Base-by-base conservation (phyloP, 768 basidiomycete species). In the Amylocystis lapponica region DNA sequence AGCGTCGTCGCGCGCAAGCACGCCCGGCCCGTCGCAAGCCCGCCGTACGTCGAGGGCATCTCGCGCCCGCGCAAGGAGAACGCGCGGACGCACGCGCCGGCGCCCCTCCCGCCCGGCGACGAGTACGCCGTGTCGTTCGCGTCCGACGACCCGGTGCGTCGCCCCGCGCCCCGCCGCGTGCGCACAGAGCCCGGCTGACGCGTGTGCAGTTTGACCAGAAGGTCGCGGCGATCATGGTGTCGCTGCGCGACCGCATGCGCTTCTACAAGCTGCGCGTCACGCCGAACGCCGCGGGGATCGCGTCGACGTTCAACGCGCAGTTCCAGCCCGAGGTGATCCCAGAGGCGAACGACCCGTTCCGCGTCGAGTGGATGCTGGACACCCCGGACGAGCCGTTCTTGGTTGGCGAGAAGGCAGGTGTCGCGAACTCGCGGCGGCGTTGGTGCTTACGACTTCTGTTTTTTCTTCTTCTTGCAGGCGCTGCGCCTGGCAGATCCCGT, bases 261-360 rank as follows among this genome's bases (percentile, higher is more conserved):
- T 90, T 90, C 59, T 90, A 90, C 64, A 89, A 89, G 61, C 69
- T 89, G 43, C 76, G 75, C 40, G 83, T 81, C 42, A 90, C 79
- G 19, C 83, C 71, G 17, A 84, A 80, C 59, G 84, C 79, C 31
- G 76, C 77, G 5, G 70, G 68, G 37, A 81, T 86, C 33, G 86
- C 85, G 1, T 76, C 81, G 5, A 79, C 76, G 10, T 91, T 85
- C 62, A 96, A 95, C 57, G 79, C 79, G 46, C 81, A 83, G 47
- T 88, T 91, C 60, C 78, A 79, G 57, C 85, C 90, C 2, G 89
- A 94, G 57, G 76, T 76, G n/a, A 89, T 97, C 27, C 74, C 81
- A 6, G 89, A 91, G 49, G 73, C 78, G 37, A 90, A 90, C 53
- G 94, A 95, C 57, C 81, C 84, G 10, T 86, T 79, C 59, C 70